Evolutionary conservation across 352 stramenopile species (phyloP), one percentile per base, ranked within the genome.

Genomic region (Globisporangium emineosum): DNA sequence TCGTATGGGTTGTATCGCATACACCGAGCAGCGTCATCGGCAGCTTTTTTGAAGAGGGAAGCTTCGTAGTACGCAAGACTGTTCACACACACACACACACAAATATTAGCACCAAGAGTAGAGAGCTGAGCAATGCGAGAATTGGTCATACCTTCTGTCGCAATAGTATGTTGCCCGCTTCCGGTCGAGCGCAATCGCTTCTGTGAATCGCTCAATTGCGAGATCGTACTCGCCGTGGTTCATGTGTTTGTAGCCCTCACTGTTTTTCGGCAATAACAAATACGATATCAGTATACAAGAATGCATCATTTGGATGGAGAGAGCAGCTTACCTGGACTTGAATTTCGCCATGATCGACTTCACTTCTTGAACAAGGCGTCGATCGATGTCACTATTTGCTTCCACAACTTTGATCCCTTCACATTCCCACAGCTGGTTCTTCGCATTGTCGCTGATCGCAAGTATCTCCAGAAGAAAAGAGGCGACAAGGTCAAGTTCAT

Each of bases 1-100:
- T 98, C 97, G 59, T 93, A 91, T 23, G 91, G 93, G 63, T 98
- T 97, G 49, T 97, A 96, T 42, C 91, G 84, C 70, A 98, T 96
- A 58, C 92, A 98, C 6, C 79, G 78, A 25, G 89, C 83, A 17
- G 81, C 89, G 47, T 97, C 94, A 15, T 97, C 82, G 3, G 81
- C 90, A 70, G 96, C 95, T 64, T 98, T 89, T 50, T 89, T 79
- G 52, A 83, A 93, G 55, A 84, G 70, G 0, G 70, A 78, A 25
- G 75, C 77, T 32, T 90, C 78, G 47, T 77, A 77, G 33, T 91
- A 90, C n/a, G 86, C 83, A 43, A 88, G 73, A 70, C 86, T 94
- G 59, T 4, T 65, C 3, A 5, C 32, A 19, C 15, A 42, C 29
- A 70, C 35, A n/a, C 59, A 27, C 21, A 30, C 19, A 63, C 17